Evolutionary conservation across 208 protist species (phyloP).

Genomic region (Perkinsela sp.): DNA sequence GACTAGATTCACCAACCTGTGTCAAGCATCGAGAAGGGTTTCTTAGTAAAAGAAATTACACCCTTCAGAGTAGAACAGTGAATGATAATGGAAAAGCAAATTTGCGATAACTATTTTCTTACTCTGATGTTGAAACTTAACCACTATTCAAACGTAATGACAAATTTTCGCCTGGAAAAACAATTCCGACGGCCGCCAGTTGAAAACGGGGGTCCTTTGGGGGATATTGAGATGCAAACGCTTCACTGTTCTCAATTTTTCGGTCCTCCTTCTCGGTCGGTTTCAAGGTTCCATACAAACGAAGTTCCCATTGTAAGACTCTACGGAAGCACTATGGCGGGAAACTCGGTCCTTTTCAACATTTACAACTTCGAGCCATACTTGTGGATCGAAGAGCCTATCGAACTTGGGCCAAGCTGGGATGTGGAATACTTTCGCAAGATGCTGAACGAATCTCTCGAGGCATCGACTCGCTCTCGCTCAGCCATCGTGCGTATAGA

Average conservation of each 20-base stretch:
- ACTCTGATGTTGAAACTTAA: no score
- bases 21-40: no score
- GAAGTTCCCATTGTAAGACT: constrained; percentile 63
- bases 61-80: no score
- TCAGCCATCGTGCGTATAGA: constrained; percentile 46
- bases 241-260: constrained; percentile 57
- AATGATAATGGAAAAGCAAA: no score
- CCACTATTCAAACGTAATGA: no score
- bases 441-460: constrained; percentile 35
- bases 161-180: neutral
- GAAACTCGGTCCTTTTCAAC: constrained; percentile 61
- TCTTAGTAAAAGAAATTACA: no score
- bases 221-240: constrained; percentile 25
- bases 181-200: neutral
- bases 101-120: no score
- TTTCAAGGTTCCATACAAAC: constrained; percentile 25
- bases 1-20: no score
- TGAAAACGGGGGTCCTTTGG: neutral
- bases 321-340: constrained; percentile 66
- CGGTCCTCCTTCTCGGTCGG: constrained; percentile 14
- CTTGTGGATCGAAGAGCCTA: constrained; percentile 67
- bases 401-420: constrained; percentile 23
- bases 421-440: constrained; percentile 26
- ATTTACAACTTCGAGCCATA: constrained; percentile 85
- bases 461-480: constrained; percentile 14